Percentiles rank a stretch among this genome's conserved stretches.
Conservation (phyloP, 1,139 yeast species). For the Hansenula lynferdii region DNA sequence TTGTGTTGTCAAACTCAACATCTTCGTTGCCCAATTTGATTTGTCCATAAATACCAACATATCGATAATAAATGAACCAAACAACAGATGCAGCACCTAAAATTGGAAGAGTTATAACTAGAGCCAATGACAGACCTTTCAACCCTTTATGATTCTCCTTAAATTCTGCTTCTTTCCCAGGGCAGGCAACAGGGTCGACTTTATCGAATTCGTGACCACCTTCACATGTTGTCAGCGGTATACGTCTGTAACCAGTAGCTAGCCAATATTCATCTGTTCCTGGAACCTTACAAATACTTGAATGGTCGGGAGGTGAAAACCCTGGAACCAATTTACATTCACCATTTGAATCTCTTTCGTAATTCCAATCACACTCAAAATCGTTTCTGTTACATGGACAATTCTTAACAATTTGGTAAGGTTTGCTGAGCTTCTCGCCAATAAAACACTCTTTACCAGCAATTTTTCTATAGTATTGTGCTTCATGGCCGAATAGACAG, state of each 20-base stretch:
- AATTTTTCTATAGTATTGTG: slow-evolving; percentile 70
- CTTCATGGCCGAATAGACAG: slow-evolving; percentile 89
- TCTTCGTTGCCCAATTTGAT: slow-evolving; percentile 79
- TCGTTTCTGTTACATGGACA: slow-evolving; percentile 87
- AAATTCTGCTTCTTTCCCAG: slow-evolving; percentile 76
- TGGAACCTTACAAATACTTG: slow-evolving; percentile 57
- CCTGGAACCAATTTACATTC: slow-evolving; percentile 83
- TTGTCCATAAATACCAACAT: slow-evolving; percentile 77
- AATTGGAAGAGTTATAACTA: slow-evolving; percentile 41
- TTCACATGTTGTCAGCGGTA: slow-evolving; percentile 68
- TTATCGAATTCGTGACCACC: slow-evolving; percentile 70
- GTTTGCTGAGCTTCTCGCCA: slow-evolving; percentile 65
- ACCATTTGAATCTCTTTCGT: slow-evolving; percentile 64
- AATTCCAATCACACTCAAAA: slow-evolving; percentile 93
- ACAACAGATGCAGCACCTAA: slow-evolving; percentile 49
- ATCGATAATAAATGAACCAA: slow-evolving; percentile 75
- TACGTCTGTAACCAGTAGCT: slow-evolving; percentile 76
- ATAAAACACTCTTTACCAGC: slow-evolving; percentile 68
- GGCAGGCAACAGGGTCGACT: slow-evolving; percentile 64
- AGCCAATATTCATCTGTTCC: slow-evolving; percentile 62
- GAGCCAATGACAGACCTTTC: slow-evolving; percentile 23
- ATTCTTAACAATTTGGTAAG: slow-evolving; percentile 52
- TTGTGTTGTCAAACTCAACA: slow-evolving; percentile 56
- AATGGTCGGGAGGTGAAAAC: slow-evolving; percentile 59
- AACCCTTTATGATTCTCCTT: slow-evolving; percentile 50